Percentiles rank a stretch among this genome's conserved stretches.
Conservation (phyloP, 139 green algal species). For the Chlorella sp. region DNA sequence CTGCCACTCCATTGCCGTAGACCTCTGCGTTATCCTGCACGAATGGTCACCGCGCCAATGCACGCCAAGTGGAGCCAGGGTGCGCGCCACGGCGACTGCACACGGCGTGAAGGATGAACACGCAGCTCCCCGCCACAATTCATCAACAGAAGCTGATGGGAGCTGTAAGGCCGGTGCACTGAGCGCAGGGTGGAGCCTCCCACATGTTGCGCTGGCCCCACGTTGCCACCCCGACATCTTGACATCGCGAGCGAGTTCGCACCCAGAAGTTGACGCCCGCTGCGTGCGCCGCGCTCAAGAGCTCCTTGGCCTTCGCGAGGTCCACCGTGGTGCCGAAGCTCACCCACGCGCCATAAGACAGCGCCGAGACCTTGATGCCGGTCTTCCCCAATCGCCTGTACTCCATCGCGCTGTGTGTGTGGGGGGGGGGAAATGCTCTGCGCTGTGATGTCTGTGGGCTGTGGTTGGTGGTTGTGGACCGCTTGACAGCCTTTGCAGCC, state of each 20-base stretch:
- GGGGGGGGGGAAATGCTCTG: too few species aligned
- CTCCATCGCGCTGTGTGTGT: too few species aligned
- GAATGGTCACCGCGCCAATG: conserved; percentile 4
- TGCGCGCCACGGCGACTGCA: not conserved
- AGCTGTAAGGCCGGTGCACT: not conserved
- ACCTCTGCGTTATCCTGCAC: conserved; percentile 84
- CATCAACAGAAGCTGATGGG: not conserved
- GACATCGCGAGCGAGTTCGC: not conserved
- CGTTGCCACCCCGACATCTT: not conserved
- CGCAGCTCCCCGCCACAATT: not conserved
- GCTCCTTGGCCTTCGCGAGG: conserved; percentile 49
- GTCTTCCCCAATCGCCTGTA: conserved; percentile 50
- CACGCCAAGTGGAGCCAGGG: not conserved
- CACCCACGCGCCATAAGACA: conserved; percentile 66
- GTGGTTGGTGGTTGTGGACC: too few species aligned
- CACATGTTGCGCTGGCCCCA: not conserved
- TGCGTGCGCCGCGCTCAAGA: conserved; percentile 46
- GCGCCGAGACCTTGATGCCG: conserved; percentile 45
- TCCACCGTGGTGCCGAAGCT: conserved; percentile 52
- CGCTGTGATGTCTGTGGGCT: too few species aligned
- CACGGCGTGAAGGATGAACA: not conserved
- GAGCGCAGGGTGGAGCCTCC: not conserved
- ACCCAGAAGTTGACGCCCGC: conserved; percentile 69
- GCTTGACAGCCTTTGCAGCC: too few species aligned
- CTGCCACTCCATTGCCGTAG: conserved; percentile 68